Base-by-base conservation (phyloP, 331 rosid genomes). In the Cydonia oblonga region DNA sequence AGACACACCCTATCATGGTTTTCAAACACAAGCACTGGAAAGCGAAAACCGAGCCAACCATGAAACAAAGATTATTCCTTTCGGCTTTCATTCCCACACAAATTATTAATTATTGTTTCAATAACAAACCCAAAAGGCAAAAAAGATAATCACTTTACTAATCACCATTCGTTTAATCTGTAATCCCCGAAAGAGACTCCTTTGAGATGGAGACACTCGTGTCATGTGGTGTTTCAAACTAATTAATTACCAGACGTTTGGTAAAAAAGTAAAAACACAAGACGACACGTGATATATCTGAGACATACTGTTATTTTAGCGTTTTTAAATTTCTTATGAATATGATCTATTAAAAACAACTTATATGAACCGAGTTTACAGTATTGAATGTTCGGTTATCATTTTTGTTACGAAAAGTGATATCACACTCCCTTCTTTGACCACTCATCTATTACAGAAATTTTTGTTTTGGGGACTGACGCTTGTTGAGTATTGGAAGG, bases 61-160 rank as follows among this genome's bases (percentile, higher is more conserved):
- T 14, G 23, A 38, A 71, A 58, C 57, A 71, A 71, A 71, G 57
- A 71, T 56, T 24, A 38, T 71, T 71, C 66, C 67, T 6, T 46
- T 54, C 20, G 2, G 35, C 54, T 32, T 35, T 35, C 42, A 35
- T 35, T 35, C n/a, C 24, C 7, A 16, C 38, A 18, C 10, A 8
- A 24, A 44, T 46, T 3, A 15, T 19, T 64, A 35, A 10, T 65
- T 80, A 74, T 64, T 15, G 49, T 58, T 11, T 38, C 35, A 35
- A 33, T 14, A 33, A 22, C 30, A 57, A 5, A 56, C 22, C 15
- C 29, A 8, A 54, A 53, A 32, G 33, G 18, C 59, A 6, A 61
- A 56, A 24, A 63, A 32, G 42, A 24, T 16, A 32, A 52, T n/a
- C 82, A 83, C 76, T 79, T 86, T 84, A 75, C 64, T 79, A 74